Conservation (phyloP, 1,139 yeast species). For the Nadsonia starkeyi-henricii region DNA sequence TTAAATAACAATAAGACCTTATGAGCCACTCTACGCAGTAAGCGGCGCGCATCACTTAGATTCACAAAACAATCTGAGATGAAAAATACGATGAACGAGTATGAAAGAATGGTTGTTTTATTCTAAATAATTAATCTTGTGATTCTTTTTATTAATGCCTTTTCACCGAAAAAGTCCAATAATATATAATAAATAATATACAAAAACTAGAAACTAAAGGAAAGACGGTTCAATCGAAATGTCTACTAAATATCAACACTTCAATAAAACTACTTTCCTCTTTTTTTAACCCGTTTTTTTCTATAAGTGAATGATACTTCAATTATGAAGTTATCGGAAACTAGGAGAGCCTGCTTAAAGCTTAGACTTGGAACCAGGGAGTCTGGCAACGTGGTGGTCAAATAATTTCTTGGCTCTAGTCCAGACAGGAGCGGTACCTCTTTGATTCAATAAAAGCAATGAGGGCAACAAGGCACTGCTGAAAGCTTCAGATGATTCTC, state of each 20-base stretch:
- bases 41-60: no score
- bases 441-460: conserved; percentile 65
- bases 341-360: neutral
- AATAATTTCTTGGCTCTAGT: conserved; percentile 70
- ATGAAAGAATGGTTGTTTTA: no score
- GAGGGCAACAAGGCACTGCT: conserved; percentile 80
- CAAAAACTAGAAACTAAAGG: neutral
- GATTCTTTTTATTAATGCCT: neutral
- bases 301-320: no score
- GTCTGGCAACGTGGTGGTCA: conserved; percentile 53
- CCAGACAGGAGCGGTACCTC: conserved; percentile 83
- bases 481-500: conserved; percentile 91
- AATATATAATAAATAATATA: neutral
- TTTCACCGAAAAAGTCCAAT: neutral
- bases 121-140: no score
- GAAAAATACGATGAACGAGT: no score
- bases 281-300: no score
- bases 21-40: no score
- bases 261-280: no score
- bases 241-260: no score
- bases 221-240: neutral
- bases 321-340: no score
- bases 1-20: no score
- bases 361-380: conserved; percentile 7
- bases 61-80: no score